These are phyloP conservation scores for Moelleriella libera DNA, from an alignment of 2,329 filamentous ascomycete species.

Conservation along the genomic window DNA sequence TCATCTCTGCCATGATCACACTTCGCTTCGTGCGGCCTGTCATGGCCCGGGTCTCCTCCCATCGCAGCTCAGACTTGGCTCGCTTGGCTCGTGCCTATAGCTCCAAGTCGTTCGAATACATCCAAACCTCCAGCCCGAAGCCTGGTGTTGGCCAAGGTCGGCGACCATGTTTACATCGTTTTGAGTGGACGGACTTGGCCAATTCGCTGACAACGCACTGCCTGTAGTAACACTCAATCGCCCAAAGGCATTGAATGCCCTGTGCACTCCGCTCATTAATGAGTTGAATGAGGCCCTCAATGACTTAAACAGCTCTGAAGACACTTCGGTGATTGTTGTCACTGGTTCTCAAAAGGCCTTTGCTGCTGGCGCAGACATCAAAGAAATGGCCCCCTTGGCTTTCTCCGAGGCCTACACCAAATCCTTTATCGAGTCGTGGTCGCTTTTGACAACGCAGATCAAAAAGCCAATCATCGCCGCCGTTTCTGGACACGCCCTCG, in stretches of 20 bases:
- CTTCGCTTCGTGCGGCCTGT: conserved; percentile 46
- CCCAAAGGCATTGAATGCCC: conserved; percentile 88
- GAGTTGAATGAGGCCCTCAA: conserved; percentile 74
- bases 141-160: conserved; percentile 81
- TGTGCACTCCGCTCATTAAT: conserved; percentile 77
- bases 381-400: conserved; percentile 90
- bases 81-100: conserved; percentile 38
- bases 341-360: conserved; percentile 86
- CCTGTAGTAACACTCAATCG: conserved; percentile 74
- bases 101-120: conserved; percentile 57
- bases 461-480: conserved; percentile 93
- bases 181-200: not conserved
- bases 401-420: conserved; percentile 78
- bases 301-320: conserved; percentile 54
- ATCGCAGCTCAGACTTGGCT: conserved; percentile 37
- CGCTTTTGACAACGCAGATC: conserved; percentile 64
- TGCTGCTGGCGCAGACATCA: conserved; percentile 94
- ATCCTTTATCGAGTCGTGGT: conserved; percentile 95
- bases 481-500: conserved; percentile 86
- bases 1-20: conserved; percentile 29
- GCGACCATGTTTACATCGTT: not conserved
- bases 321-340: conserved; percentile 64
- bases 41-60: conserved; percentile 31
- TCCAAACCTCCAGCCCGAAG: conserved; percentile 69
- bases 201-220: not conserved